These are phyloP conservation scores for Penicillium sp. DNA, from an alignment of 2,329 filamentous ascomycete genomes.

Conservation along the genomic window DNA sequence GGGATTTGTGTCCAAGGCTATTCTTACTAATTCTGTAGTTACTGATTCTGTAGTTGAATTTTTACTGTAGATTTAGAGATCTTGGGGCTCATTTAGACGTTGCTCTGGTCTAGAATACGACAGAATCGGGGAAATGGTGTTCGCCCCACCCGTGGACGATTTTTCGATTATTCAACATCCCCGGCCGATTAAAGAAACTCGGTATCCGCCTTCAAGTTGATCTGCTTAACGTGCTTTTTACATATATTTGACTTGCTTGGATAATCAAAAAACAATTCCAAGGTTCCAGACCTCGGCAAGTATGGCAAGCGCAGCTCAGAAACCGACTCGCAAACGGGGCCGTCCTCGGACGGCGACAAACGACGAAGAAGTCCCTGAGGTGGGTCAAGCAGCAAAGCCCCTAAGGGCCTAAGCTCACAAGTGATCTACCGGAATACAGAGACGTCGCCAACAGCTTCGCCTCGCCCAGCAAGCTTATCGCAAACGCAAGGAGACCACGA, in stretches of 20 bases:
- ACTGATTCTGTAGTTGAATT: too few relatives aligned
- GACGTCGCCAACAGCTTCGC: conserved; percentile 29
- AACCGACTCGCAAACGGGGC: conserved; percentile 25
- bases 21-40: too few relatives aligned
- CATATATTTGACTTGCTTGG: neutral
- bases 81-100: too few relatives aligned
- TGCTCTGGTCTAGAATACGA: too few relatives aligned
- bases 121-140: too few relatives aligned
- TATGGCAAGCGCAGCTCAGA: conserved; percentile 11
- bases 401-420: conserved; percentile 5
- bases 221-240: neutral
- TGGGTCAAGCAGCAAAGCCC: conserved; percentile 10
- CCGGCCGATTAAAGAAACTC: neutral
- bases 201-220: neutral
- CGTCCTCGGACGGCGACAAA: conserved; percentile 23
- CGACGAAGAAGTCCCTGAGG: conserved; percentile 25
- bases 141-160: neutral
- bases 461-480: conserved; percentile 30
- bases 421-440: conserved; percentile 11
- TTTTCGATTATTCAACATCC: conserved; percentile 6
- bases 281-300: neutral
- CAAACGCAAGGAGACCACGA: conserved; percentile 27
- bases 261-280: neutral
- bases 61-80: too few relatives aligned
- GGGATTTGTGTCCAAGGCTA: too few relatives aligned